Evolutionary conservation across 495 filamentous ascomycete genomes (phyloP).

Genomic region (Cercophora samala): DNA sequence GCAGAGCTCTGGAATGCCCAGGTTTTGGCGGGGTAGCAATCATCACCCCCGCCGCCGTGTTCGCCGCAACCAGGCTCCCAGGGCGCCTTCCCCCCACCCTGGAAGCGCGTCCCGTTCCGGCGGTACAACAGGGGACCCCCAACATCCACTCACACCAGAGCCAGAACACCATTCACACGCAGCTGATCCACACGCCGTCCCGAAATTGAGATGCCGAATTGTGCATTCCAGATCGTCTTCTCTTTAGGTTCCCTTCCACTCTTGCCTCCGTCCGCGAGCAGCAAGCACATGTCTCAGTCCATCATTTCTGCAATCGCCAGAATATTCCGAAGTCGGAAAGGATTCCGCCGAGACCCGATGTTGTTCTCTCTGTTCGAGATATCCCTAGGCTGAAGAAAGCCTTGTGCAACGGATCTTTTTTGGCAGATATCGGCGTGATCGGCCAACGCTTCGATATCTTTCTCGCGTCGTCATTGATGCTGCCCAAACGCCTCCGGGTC

Average conservation of each 20-base stretch:
- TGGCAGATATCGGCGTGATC: neutral
- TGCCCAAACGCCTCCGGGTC: constrained; percentile 15
- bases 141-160: neutral
- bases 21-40: constrained; percentile 19
- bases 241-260: neutral
- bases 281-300: neutral
- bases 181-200: neutral
- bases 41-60: neutral
- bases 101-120: constrained; percentile 17
- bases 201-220: neutral
- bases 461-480: constrained; percentile 17
- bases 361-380: neutral
- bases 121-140: constrained; percentile 13
- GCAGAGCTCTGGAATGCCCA: constrained; percentile 4
- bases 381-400: neutral
- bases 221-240: neutral
- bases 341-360: neutral
- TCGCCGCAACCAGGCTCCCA: neutral
- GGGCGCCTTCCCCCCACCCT: neutral
- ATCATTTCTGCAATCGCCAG: neutral
- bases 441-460: constrained; percentile 6
- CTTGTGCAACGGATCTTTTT: constrained; percentile 2
- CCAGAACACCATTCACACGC: neutral
- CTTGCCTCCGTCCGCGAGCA: neutral
- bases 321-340: neutral